Evolutionary conservation across 768 basidiomycete species (phyloP).

Genomic region (Boletus coccyginus): DNA sequence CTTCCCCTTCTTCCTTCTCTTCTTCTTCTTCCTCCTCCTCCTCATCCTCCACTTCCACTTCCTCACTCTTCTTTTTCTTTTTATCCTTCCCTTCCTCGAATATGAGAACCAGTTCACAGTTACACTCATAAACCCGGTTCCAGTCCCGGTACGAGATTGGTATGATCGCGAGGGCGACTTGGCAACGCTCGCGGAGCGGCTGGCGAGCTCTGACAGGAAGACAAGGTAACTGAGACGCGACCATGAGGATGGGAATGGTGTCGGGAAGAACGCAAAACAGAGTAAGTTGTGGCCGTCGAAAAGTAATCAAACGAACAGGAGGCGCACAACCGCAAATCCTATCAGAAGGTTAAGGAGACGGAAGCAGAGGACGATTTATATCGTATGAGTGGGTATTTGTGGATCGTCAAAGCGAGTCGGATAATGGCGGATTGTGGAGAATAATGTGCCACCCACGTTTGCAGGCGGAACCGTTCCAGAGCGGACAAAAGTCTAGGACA

Average conservation of each 20-base stretch:
- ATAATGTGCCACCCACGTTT: neutral
- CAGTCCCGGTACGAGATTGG: conserved; percentile 8
- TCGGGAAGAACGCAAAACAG: too few relatives aligned
- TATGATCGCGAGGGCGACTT: conserved; percentile 2
- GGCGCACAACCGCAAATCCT: neutral
- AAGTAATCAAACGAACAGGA: neutral
- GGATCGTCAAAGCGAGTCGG: neutral
- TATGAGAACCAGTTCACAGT: neutral
- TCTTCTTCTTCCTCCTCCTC: neutral
- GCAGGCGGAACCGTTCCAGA: neutral
- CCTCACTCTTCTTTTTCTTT: neutral
- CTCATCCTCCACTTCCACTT: conserved; percentile 1
- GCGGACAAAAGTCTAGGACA: neutral
- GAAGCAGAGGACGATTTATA: neutral
- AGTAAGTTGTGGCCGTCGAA: neutral
- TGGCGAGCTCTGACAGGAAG: neutral
- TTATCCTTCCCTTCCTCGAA: conserved; percentile 1
- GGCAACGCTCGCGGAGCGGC: conserved; percentile 11
- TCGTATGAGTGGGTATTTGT: neutral
- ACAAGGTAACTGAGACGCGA: neutral
- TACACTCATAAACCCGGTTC: neutral
- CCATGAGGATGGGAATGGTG: neutral
- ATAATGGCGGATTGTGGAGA: neutral
- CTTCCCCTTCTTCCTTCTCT: neutral
- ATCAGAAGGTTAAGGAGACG: neutral